Percentiles rank a stretch among this genome's conserved stretches.
These are phyloP conservation scores for Candida jianshihensis DNA, from an alignment of 805 yeast species.

Conservation along the genomic window DNA sequence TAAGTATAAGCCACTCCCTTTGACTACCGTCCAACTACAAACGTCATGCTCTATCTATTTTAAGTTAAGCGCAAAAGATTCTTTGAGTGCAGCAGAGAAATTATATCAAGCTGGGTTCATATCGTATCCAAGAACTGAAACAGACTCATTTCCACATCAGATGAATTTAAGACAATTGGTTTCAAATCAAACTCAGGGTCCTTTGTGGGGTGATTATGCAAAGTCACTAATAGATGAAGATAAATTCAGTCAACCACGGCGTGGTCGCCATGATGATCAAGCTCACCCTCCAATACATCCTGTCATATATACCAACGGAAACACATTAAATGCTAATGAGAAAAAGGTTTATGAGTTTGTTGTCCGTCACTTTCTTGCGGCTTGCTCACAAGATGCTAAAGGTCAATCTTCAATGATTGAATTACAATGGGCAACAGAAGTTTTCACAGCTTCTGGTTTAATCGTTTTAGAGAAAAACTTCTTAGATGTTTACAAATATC, in stretches of 20 bases:
- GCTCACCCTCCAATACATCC: slow-evolving; percentile 99
- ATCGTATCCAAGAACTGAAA: slow-evolving; percentile 96
- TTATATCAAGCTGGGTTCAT: slow-evolving; percentile 80
- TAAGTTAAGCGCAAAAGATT: slow-evolving; percentile 71
- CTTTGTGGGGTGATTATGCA: slow-evolving; percentile 73
- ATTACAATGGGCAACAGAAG: slow-evolving; percentile 73
- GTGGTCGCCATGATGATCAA: slow-evolving; percentile 81
- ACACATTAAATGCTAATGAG: slow-evolving; percentile 34
- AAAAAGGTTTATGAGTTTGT: slow-evolving; percentile 80
- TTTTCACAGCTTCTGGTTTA: slow-evolving; percentile 66
- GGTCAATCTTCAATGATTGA: slow-evolving; percentile 62
- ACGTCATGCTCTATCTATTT: slow-evolving; percentile 73
- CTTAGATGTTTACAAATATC: slow-evolving; percentile 72
- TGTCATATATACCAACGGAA: slow-evolving; percentile 37
- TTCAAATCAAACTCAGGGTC: slow-evolving; percentile 47
- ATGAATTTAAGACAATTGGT: slow-evolving; percentile 67
- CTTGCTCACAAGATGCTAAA: slow-evolving; percentile 86
- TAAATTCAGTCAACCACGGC: slow-evolving; percentile 59
- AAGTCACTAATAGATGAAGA: slow-evolving; percentile 28
- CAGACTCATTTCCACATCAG: slow-evolving; percentile 72
- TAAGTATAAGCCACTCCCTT: slow-evolving; percentile 79
- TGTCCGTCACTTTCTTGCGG: slow-evolving; percentile 79
- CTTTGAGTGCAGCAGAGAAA: slow-evolving; percentile 75
- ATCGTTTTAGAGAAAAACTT: slow-evolving; percentile 69
- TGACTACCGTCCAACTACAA: slow-evolving; percentile 91